Percentiles rank a stretch among this genome's conserved stretches.
Conservation (phyloP, 2,329 filamentous ascomycete species). For the Bipolaris victoriae region DNA sequence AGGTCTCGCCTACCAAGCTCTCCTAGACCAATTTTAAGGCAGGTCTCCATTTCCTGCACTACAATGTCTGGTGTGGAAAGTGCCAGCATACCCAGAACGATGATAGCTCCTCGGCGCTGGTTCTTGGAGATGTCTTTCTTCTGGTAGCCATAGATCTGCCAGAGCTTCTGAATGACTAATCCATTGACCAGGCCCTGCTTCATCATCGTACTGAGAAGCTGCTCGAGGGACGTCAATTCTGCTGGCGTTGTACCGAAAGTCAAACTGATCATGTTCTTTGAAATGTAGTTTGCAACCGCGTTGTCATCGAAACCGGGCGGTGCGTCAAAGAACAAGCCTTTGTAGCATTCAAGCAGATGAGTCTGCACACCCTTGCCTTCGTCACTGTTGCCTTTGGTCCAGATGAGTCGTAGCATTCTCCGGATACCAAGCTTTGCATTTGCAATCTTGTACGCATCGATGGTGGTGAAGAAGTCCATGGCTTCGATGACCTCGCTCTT, state of each 20-base stretch:
- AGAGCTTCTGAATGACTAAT: conserved; percentile 86
- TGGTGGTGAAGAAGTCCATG: conserved; percentile 96
- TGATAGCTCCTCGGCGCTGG: conserved; percentile 90
- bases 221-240: conserved; percentile 92
- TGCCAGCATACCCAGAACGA: conserved; percentile 95
- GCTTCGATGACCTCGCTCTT: conserved; percentile 99
- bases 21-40: conserved; percentile 88
- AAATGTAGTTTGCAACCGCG: conserved; percentile 92
- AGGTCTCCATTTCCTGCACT: conserved; percentile 91
- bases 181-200: conserved; percentile 86
- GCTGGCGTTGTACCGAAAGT: conserved; percentile 95
- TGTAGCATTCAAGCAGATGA: conserved; percentile 96
- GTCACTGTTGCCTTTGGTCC: conserved; percentile 99
- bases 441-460: conserved; percentile 95
- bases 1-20: conserved; percentile 80
- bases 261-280: conserved; percentile 97
- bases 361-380: conserved; percentile 98
- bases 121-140: conserved; percentile 86
- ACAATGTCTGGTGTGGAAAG: conserved; percentile 92
- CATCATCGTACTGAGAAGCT: conserved; percentile 97
- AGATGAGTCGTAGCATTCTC: conserved; percentile 94
- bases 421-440: conserved; percentile 91
- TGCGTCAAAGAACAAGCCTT: conserved; percentile 92
- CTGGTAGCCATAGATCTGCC: conserved; percentile 96
- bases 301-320: conserved; percentile 86